Evolutionary conservation across 495 filamentous ascomycete genomes (phyloP).

Genomic region (Podospora sp.): DNA sequence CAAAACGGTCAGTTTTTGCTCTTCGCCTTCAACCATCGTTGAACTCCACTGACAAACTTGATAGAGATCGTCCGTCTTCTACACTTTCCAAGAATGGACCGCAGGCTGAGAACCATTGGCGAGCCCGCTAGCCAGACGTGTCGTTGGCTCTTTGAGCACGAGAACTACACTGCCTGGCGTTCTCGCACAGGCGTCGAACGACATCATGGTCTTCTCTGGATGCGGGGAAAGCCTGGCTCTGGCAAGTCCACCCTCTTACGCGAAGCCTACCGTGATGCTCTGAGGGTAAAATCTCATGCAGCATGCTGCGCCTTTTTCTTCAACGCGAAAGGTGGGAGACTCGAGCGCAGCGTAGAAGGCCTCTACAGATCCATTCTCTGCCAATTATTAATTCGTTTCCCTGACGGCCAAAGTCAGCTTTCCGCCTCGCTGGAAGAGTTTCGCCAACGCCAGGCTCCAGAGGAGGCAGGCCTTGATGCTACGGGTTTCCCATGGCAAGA

Average conservation of each 20-base stretch:
- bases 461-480: not conserved
- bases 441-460: not conserved
- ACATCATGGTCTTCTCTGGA: not conserved
- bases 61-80: not conserved
- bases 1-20: not conserved
- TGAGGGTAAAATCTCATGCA: not conserved
- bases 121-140: not conserved
- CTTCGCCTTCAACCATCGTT: not conserved
- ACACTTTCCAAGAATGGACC: not conserved
- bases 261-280: not conserved
- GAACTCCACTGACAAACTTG: not conserved
- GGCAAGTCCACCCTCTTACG: constrained; percentile 33
- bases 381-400: constrained; percentile 32
- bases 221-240: constrained; percentile 25
- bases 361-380: constrained; percentile 39
- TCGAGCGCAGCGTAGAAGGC: constrained; percentile 38
- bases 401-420: not conserved
- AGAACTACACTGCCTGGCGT: not conserved
- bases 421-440: not conserved
- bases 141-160: not conserved
- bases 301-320: constrained; percentile 43
- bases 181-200: not conserved
- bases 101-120: not conserved
- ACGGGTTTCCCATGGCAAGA: too few species aligned
- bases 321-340: constrained; percentile 38